A percentile compares a stretch with the other conserved stretches of the same genome.
phyloP scores from a whole-genome alignment of 2,329 filamentous ascomycete species.

The Fusarium illudens region DNA sequence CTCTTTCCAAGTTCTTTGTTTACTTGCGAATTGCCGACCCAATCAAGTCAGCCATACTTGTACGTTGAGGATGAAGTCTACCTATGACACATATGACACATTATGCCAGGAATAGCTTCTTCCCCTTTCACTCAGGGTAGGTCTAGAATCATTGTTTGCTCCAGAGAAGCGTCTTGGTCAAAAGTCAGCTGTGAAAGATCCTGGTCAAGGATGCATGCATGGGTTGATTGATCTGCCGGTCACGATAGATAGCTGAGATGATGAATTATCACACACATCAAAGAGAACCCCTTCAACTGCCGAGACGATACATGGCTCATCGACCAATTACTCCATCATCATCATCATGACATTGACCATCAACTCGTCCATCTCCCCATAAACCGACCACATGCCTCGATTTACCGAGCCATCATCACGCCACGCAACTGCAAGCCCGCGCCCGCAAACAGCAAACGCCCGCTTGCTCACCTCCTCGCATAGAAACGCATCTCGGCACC shows the following conservation, averaged over 20 bases:
- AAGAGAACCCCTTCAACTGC: background rate
- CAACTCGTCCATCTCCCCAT: background rate
- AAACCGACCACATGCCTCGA: background rate
- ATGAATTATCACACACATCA: background rate
- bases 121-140: background rate
- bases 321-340: background rate
- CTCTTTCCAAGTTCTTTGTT: background rate
- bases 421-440: background rate
- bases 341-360: background rate
- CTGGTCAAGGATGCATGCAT: background rate
- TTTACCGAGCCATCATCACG: conserved; percentile 11
- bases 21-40: background rate
- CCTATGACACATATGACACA: background rate
- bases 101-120: background rate
- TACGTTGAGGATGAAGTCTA: no score
- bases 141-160: background rate
- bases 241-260: background rate
- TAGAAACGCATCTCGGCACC: conserved; percentile 58
- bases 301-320: background rate
- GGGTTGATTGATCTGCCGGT: background rate
- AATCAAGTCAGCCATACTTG: background rate
- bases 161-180: background rate
- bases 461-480: conserved; percentile 30
- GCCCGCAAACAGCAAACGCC: background rate
- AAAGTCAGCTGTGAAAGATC: background rate